Percentiles rank a stretch among this genome's conserved stretches.
Evolutionary conservation across 441 rosid genomes (phyloP).

Genomic region (Mallotus repandus): DNA sequence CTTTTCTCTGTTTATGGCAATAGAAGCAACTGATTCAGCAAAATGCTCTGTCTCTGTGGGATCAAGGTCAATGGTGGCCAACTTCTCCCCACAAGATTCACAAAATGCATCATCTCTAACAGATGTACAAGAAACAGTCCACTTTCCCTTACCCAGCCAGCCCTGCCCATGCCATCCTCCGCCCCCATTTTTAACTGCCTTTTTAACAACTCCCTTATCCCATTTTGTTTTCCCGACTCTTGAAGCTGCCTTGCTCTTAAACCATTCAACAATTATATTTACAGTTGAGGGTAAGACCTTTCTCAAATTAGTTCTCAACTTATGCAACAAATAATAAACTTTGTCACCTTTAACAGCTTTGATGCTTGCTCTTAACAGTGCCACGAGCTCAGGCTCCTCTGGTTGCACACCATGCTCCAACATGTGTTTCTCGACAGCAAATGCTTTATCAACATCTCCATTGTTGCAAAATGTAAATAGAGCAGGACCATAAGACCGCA

Average conservation of each 20-base stretch:
- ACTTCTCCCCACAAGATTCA: constrained; percentile 54
- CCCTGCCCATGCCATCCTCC: constrained; percentile 79
- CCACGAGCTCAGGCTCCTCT: constrained; percentile 63
- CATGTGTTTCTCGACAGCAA: constrained; percentile 61
- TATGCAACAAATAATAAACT: constrained; percentile 65
- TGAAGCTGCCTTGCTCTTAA: constrained; percentile 49
- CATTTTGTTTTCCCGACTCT: constrained; percentile 49
- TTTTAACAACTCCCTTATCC: constrained; percentile 34
- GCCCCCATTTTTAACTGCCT: constrained; percentile 47
- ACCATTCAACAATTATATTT: constrained; percentile 50
- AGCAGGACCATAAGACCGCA: constrained; percentile 69
- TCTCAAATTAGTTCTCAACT: constrained; percentile 47
- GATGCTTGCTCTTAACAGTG: constrained; percentile 51
- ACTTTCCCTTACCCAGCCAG: constrained; percentile 69
- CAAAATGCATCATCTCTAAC: constrained; percentile 53
- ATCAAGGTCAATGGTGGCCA: constrained; percentile 62
- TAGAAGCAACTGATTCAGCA: constrained; percentile 59
- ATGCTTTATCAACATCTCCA: constrained; percentile 52
- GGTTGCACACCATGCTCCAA: constrained; percentile 57
- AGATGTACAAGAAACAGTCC: constrained; percentile 41
- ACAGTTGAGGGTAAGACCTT: constrained; percentile 52
- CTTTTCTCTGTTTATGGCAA: constrained; percentile 55
- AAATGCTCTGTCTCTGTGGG: constrained; percentile 59
- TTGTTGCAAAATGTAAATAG: constrained; percentile 41
- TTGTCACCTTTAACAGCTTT: constrained; percentile 50